Conservation (phyloP, 2,329 filamentous ascomycete genomes). For the Stagonosporopsis vannaccii region DNA sequence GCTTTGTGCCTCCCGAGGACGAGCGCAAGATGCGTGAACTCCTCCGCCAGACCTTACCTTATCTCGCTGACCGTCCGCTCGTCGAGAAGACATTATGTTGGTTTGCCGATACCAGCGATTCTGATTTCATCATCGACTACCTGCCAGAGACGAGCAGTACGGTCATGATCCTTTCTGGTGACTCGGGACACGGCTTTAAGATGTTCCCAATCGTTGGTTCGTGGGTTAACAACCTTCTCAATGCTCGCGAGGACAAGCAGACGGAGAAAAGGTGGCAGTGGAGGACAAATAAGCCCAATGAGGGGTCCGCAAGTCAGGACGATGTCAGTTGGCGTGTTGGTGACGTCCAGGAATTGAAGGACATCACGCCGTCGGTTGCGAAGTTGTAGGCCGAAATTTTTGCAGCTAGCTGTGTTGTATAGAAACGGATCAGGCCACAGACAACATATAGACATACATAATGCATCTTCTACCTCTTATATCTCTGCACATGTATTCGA, state of each 20-base stretch:
- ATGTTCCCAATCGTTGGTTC: conserved; percentile 67
- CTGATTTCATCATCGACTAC: conserved; percentile 67
- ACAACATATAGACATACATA: neutral
- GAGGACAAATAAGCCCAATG: conserved; percentile 49
- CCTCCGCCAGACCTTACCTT: conserved; percentile 61
- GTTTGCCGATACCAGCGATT: conserved; percentile 68
- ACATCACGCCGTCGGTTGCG: conserved; percentile 21
- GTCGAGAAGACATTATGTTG: conserved; percentile 67
- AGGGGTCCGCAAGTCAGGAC: conserved; percentile 31
- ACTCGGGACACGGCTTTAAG: conserved; percentile 70
- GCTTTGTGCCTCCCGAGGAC: conserved; percentile 62
- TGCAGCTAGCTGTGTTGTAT: neutral
- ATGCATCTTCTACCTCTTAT: neutral
- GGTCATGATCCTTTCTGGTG: conserved; percentile 62
- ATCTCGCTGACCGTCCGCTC: conserved; percentile 63
- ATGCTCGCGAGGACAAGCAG: conserved; percentile 52
- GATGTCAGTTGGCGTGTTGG: conserved; percentile 60
- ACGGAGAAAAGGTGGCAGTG: conserved; percentile 59
- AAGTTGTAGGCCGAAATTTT: conserved; percentile 23
- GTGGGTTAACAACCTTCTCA: conserved; percentile 61
- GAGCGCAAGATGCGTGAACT: conserved; percentile 61
- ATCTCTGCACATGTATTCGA: neutral
- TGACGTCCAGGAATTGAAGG: conserved; percentile 33
- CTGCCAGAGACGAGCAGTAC: conserved; percentile 58
- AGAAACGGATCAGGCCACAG: neutral